Conservation (phyloP, 768 basidiomycete genomes). For the Rubroboletus pulcherrimus region DNA sequence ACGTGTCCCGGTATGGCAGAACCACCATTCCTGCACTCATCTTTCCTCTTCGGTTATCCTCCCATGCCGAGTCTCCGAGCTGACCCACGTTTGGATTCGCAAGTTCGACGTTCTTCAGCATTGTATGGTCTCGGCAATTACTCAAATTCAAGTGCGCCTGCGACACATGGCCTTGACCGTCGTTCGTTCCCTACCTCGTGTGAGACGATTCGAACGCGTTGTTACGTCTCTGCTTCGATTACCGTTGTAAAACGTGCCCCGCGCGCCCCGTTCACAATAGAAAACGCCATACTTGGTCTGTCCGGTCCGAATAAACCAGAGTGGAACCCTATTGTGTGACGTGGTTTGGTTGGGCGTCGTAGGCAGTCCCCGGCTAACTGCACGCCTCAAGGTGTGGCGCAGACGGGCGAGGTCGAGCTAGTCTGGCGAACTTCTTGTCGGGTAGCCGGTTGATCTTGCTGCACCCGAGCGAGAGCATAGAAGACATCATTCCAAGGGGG, state of each 20-base stretch:
- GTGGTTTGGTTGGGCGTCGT: background rate
- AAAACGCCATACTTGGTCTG: background rate
- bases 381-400: slow-evolving; percentile 2
- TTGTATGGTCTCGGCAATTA: background rate
- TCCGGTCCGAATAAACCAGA: slow-evolving; percentile 5
- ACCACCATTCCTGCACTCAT: background rate
- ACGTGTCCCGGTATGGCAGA: background rate
- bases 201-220: background rate
- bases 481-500: background rate
- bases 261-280: slow-evolving; percentile 5
- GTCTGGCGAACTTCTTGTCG: background rate
- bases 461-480: background rate
- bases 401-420: background rate
- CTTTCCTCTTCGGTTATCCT: background rate
- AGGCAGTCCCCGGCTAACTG: slow-evolving; percentile 9
- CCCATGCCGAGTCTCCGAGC: background rate
- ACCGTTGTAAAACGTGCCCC: slow-evolving; percentile 12
- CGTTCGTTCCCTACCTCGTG: background rate
- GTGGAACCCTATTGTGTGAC: background rate
- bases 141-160: background rate
- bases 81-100: background rate
- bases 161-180: background rate
- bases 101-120: background rate
- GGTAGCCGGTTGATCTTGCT: background rate
- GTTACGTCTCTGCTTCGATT: slow-evolving; percentile 17